phyloP scores from a whole-genome alignment of 2,329 filamentous ascomycete genomes.

The Bipolaris cookei region DNA sequence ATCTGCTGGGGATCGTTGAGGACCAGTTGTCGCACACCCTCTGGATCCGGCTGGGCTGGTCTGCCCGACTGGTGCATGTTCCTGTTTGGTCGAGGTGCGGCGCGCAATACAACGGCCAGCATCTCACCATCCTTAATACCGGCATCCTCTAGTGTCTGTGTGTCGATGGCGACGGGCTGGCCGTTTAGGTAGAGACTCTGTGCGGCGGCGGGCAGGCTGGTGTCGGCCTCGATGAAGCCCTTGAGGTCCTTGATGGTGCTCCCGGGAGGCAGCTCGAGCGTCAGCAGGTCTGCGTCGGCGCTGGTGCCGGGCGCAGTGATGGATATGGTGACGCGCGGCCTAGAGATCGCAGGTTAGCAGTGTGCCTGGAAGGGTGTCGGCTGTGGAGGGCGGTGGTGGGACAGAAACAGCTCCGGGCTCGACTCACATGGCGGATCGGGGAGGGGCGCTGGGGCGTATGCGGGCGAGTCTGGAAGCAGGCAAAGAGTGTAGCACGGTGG shows the following conservation, averaged over 20 bases:
- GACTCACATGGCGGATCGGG: conserved; percentile 45
- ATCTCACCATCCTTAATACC: conserved; percentile 88
- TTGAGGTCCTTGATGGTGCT: conserved; percentile 87
- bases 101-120: conserved; percentile 79
- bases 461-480: conserved; percentile 39
- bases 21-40: conserved; percentile 81
- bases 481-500: conserved; percentile 34
- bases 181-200: conserved; percentile 94
- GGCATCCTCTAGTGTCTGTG: conserved; percentile 80
- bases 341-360: conserved; percentile 52
- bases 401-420: conserved; percentile 42
- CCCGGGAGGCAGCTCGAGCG: conserved; percentile 79
- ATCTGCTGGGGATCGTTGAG: conserved; percentile 78
- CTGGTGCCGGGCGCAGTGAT: conserved; percentile 75
- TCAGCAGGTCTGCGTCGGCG: conserved; percentile 75
- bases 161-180: conserved; percentile 75
- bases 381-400: conserved; percentile 27
- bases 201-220: conserved; percentile 70
- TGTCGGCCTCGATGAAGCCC: conserved; percentile 85
- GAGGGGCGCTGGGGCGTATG: conserved; percentile 25
- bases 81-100: conserved; percentile 23
- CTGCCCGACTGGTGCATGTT: conserved; percentile 15
- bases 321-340: conserved; percentile 82
- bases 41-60: conserved; percentile 62
- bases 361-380: conserved; percentile 14